Base-by-base conservation (phyloP, 2,329 filamentous ascomycete genomes). In the Sporothrix variecibatus region DNA sequence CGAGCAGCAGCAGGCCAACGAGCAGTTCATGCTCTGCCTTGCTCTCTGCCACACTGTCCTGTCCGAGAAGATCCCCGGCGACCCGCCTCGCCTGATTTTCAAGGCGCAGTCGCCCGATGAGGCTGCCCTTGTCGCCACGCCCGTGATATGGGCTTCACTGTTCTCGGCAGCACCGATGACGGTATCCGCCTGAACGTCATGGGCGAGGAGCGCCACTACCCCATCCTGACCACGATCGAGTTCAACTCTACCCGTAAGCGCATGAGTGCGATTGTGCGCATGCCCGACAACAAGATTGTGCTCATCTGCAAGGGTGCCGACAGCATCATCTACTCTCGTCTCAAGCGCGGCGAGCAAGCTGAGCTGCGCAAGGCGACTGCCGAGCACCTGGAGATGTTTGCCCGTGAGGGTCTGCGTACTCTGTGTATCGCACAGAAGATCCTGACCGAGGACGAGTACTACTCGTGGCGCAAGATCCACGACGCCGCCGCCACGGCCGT, bases 31-130 rank as follows among this genome's bases (percentile, higher is more conserved):
- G 95, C 87, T 98, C 72, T 94, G 93, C 9, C 87, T 99, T 74
- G 94, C 96, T 23, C 88, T 99, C n/a, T 99, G 96, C 79, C 96
- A 99, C 81, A 97, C 94, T 0, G 96, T 99, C 75, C 95, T 99
- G 76, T 93, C 95, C 0, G 96, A 99, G 81, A 91, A 91, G 76
- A 90, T 91, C 0, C 94, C 95, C 0, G 95, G 95, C n/a, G 94
- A 98, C 78, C 92, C 92, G 40, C 95, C 96, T 0, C 93, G 88
- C 82, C 96, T 99, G 79, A 89, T 95, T 38, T 99, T 98, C 87
- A 98, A 97, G 84, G 96, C 96, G 0, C 96, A 99, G 81, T 98
- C 95, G 56, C 96, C 96, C 0, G 96, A 99, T 80, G 96, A 99
- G 83, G 94, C 96, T 72, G 96, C 96, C 15, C 86, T 99, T 17